Evolutionary conservation across 345 rosid species (phyloP).

Genomic region (Salix suchowensis): DNA sequence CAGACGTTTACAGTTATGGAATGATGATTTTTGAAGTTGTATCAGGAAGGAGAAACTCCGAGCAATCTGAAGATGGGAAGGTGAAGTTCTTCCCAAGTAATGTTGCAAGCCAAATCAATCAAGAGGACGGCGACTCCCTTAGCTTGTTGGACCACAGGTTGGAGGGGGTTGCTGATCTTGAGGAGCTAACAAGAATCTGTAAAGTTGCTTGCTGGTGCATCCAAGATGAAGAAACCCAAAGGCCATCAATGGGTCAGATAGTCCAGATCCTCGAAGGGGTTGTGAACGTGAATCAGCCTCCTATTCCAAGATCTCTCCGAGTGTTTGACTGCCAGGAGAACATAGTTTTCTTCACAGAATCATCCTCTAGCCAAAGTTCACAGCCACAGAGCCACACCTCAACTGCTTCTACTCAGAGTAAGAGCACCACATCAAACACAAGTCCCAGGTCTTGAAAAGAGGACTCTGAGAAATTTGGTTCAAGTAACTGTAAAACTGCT

Average conservation of each 20-base stretch:
- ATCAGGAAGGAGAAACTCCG: conserved; percentile 72
- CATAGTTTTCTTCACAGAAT: conserved; percentile 43
- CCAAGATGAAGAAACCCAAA: conserved; percentile 68
- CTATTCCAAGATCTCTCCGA: conserved; percentile 56
- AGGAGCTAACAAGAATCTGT: conserved; percentile 57
- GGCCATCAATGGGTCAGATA: conserved; percentile 79
- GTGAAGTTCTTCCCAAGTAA: conserved; percentile 54
- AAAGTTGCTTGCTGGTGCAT: conserved; percentile 83
- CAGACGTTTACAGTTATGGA: conserved; percentile 86
- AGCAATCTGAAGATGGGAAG: conserved; percentile 44
- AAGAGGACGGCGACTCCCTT: conserved; percentile 36
- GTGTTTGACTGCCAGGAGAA: conserved; percentile 35
- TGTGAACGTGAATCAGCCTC: conserved; percentile 52
- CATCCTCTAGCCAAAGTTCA: conserved; percentile 39
- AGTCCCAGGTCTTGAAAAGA: conserved; percentile 9
- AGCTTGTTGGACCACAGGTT: conserved; percentile 52
- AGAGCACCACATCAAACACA: conserved; percentile 19
- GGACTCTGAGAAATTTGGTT: not conserved
- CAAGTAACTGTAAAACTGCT: too few relatives aligned
- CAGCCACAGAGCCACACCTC: conserved; percentile 31
- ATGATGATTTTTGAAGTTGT: conserved; percentile 82
- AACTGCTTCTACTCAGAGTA: conserved; percentile 22
- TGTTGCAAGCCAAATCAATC: conserved; percentile 44
- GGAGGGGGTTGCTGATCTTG: conserved; percentile 38
- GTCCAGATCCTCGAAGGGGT: conserved; percentile 84